Evolutionary conservation across 257 asterid species (phyloP).

Genomic region (Ilex asprella): DNA sequence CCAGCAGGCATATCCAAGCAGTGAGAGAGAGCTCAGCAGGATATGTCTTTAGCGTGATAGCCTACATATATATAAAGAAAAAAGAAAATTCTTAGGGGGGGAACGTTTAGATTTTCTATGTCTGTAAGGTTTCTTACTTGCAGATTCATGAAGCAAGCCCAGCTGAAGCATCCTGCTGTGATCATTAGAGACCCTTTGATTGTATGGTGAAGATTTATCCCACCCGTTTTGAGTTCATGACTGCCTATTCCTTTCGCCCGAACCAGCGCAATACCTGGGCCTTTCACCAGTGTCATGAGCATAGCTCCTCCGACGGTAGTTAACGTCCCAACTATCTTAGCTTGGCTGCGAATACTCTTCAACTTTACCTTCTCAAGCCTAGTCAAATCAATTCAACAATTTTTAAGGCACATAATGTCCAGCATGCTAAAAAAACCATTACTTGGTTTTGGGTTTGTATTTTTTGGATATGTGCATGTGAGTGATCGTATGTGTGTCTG

Average conservation of each 20-base stretch:
- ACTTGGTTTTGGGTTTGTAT: too few relatives aligned
- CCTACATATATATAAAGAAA: slow-evolving; percentile 29
- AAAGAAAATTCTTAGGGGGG: too few relatives aligned
- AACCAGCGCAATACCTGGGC: slow-evolving; percentile 56
- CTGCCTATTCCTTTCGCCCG: slow-evolving; percentile 44
- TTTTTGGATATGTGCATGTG: too few relatives aligned
- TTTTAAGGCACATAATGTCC: neutral
- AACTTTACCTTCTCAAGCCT: slow-evolving; percentile 77
- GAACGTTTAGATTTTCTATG: neutral
- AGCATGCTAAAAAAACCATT: neutral
- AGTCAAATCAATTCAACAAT: neutral
- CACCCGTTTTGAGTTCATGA: slow-evolving; percentile 25
- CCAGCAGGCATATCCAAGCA: slow-evolving; percentile 83
- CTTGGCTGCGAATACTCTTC: slow-evolving; percentile 83
- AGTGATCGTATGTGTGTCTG: neutral
- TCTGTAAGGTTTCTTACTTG: slow-evolving; percentile 38
- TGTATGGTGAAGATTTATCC: slow-evolving; percentile 43
- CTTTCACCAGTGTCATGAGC: slow-evolving; percentile 83
- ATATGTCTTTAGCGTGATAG: slow-evolving; percentile 58
- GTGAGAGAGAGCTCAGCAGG: slow-evolving; percentile 81
- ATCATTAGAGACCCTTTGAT: slow-evolving; percentile 82
- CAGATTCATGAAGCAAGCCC: slow-evolving; percentile 88
- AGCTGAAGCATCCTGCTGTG: slow-evolving; percentile 74
- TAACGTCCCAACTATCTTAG: slow-evolving; percentile 74
- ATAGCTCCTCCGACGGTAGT: slow-evolving; percentile 93